phyloP scores from a whole-genome alignment of 768 basidiomycete genomes.

The Butyriboletus loyo region DNA sequence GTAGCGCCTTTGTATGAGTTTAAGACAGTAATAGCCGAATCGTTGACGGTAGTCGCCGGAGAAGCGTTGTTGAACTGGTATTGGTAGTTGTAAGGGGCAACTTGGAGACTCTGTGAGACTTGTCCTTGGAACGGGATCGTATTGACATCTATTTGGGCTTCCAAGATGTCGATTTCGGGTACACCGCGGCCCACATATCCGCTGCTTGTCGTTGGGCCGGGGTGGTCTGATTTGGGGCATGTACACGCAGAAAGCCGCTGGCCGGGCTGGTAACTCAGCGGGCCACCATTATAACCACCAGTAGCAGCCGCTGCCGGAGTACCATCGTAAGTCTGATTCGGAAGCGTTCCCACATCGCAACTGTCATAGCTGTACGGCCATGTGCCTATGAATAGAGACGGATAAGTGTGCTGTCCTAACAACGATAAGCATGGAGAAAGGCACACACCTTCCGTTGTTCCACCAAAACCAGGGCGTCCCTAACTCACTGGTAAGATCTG shows the following conservation, averaged over 20 bases:
- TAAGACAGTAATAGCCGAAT: slow-evolving; percentile 46
- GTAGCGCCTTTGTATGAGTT: slow-evolving; percentile 70
- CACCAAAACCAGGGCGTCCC: slow-evolving; percentile 86
- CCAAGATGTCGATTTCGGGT: slow-evolving; percentile 92
- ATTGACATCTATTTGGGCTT: slow-evolving; percentile 66
- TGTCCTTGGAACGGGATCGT: slow-evolving; percentile 50
- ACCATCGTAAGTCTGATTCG: slow-evolving; percentile 70
- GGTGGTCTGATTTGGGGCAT: slow-evolving; percentile 82
- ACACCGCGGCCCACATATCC: slow-evolving; percentile 64
- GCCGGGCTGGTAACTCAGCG: slow-evolving; percentile 78
- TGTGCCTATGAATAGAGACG: slow-evolving; percentile 31
- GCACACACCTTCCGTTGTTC: slow-evolving; percentile 71
- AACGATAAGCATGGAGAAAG: background rate
- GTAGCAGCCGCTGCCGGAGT: slow-evolving; percentile 57
- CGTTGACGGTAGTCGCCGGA: slow-evolving; percentile 52
- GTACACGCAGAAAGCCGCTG: slow-evolving; percentile 88
- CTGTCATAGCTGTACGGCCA: slow-evolving; percentile 83
- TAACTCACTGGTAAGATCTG: slow-evolving; percentile 36
- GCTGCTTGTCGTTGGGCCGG: slow-evolving; percentile 57
- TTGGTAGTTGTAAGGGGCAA: slow-evolving; percentile 72
- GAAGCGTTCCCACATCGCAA: slow-evolving; percentile 86
- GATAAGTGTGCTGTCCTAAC: background rate
- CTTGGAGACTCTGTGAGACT: slow-evolving; percentile 79
- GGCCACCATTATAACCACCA: slow-evolving; percentile 45
- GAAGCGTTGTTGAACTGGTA: slow-evolving; percentile 59